These are phyloP conservation scores for Blastobotrys buckinghamii DNA, from an alignment of 1,139 yeast species.

Conservation along the genomic window DNA sequence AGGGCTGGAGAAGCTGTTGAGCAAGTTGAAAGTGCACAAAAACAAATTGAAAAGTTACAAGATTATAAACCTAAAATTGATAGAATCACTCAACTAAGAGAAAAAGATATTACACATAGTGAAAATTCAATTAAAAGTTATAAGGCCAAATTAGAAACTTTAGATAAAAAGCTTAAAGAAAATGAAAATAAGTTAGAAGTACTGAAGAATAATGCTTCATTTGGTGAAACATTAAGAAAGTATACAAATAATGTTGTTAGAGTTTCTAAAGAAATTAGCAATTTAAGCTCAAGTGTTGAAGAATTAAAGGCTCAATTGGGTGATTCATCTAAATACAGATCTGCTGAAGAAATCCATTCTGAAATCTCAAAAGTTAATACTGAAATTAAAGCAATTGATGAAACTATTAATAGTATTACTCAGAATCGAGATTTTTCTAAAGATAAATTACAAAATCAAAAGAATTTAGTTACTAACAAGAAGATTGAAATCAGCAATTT, in stretches of 20 bases:
- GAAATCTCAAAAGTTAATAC: constrained; percentile 41
- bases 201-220: constrained; percentile 15
- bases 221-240: constrained; percentile 35
- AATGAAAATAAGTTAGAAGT: constrained; percentile 11
- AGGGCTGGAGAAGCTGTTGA: constrained; percentile 5
- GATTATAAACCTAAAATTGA: not conserved
- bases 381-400: constrained; percentile 44
- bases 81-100: not conserved
- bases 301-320: constrained; percentile 35
- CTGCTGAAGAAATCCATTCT: constrained; percentile 50
- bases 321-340: constrained; percentile 29
- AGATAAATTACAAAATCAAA: constrained; percentile 36
- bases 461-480: constrained; percentile 52
- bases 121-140: not conserved
- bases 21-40: constrained; percentile 8
- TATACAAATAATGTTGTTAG: constrained; percentile 30
- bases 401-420: constrained; percentile 38
- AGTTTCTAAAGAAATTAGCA: constrained; percentile 20
- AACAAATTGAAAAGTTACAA: not conserved
- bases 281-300: constrained; percentile 19
- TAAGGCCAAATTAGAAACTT: not conserved
- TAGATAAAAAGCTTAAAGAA: not conserved
- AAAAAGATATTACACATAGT: not conserved
- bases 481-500: constrained; percentile 46
- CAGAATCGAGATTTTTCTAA: constrained; percentile 49